Base-by-base conservation (phyloP, 805 yeast species). In the Jamesozyma rosinii region DNA sequence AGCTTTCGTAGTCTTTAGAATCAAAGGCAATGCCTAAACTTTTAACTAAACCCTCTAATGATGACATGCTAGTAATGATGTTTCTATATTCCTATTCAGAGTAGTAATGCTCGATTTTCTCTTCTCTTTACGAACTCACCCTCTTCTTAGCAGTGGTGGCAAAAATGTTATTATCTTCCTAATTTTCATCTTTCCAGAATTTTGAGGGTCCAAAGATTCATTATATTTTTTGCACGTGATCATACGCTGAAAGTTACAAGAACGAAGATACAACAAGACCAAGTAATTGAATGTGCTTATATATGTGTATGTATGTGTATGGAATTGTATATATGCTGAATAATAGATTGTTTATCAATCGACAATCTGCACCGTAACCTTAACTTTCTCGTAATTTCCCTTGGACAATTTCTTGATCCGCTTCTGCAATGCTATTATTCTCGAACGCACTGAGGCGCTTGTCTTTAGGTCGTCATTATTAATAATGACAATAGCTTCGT, bases 1-100 rank as follows among this genome's bases (percentile, higher is more conserved):
- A 85, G 30, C 73, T 68, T 0, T 59, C 69, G 61, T 80, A 85
- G 37, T 86, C 73, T 34, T 75, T 77, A 13, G 71, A 55, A 29
- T 78, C 79, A 55, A 80, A 90, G 20, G 81, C 71, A 35, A 68
- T 64, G 37, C 85, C 78, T 47, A 89, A 70, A 51, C 83, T 80
- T 38, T 76, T 74, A 1, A 95, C 82, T 43, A 85, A 69, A 49
- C 75, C 74, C 53, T 81, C 82, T 44, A 87, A 68, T 1, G 89
- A 34, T 15, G 40, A 29, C 45, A 43, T 43, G 13, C 11, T 24
- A 11, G 6, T 6, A 8, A 24, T 24, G 6, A 6, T 24, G 29
- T 24, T 8, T 8, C 29, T 8, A 24, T 6, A 8, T 24, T 8
- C 11, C 29, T 24, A 24, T 24, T 11, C 29, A 24, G 11, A 24